phyloP scores from a whole-genome alignment of 352 stramenopile species.

The Pythium grandisporangium region DNA sequence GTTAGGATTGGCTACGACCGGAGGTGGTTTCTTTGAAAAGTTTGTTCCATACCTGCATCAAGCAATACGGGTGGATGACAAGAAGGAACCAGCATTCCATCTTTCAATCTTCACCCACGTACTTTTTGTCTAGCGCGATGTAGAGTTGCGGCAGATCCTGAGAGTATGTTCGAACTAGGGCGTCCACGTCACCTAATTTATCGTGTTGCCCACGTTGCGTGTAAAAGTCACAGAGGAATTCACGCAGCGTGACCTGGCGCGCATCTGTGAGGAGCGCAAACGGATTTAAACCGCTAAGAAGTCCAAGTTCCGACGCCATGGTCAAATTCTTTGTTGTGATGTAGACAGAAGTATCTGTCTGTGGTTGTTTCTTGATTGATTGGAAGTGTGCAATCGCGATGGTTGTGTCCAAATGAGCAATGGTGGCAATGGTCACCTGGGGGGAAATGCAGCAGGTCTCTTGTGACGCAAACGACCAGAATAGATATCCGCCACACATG shows the following conservation, averaged over 20 bases:
- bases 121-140: slow-evolving; percentile 65
- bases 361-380: too few species aligned
- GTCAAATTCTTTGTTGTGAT: too few species aligned
- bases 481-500: too few species aligned
- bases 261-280: slow-evolving; percentile 44
- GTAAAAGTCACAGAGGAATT: slow-evolving; percentile 75
- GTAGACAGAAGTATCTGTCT: too few species aligned
- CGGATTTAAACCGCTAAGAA: slow-evolving; percentile 47
- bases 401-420: too few species aligned
- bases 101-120: too few species aligned
- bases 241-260: slow-evolving; percentile 31
- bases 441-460: too few species aligned
- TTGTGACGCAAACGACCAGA: too few species aligned
- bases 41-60: slow-evolving; percentile 61
- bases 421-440: too few species aligned
- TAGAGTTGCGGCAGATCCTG: slow-evolving; percentile 51
- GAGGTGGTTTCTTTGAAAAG: slow-evolving; percentile 40
- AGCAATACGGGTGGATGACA: too few species aligned
- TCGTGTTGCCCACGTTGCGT: slow-evolving; percentile 42
- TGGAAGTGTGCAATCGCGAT: too few species aligned
- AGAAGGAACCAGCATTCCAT: too few species aligned
- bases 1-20: slow-evolving; percentile 9
- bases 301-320: slow-evolving; percentile 18
- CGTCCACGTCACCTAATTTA: slow-evolving; percentile 64
- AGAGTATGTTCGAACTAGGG: slow-evolving; percentile 36